These are phyloP conservation scores for Apiospora kogelbergensis DNA, from an alignment of 2,329 filamentous ascomycete genomes.

Conservation along the genomic window DNA sequence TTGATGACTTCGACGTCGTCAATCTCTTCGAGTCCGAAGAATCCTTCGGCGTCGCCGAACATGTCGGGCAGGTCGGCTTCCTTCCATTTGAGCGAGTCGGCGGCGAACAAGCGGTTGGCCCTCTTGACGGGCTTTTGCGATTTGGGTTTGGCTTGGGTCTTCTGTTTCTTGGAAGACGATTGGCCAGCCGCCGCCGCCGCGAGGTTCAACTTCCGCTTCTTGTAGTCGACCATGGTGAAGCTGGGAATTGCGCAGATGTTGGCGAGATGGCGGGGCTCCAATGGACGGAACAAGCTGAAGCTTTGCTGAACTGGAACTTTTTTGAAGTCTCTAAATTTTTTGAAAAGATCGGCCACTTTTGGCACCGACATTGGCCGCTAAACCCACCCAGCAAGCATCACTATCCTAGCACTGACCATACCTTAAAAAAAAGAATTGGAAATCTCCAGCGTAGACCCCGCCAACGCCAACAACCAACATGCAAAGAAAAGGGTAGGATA, in stretches of 20 bases:
- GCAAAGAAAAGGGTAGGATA: not conserved
- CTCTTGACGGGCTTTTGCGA: conserved; percentile 24
- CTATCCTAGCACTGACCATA: conserved; percentile 21
- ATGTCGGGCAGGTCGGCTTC: conserved; percentile 69
- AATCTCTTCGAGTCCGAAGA: conserved; percentile 88
- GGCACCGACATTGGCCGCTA: conserved; percentile 2
- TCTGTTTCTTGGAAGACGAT: conserved; percentile 16
- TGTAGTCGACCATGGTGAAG: conserved; percentile 6
- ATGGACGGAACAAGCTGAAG: not conserved
- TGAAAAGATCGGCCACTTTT: conserved; percentile 4
- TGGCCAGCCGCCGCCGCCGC: not conserved
- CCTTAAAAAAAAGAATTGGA: conserved; percentile 21
- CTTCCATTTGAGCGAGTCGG: conserved; percentile 52
- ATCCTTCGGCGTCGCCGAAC: conserved; percentile 87
- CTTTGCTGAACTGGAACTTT: not conserved
- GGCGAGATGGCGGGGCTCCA: not conserved
- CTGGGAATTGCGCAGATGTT: not conserved
- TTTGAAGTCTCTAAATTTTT: conserved; percentile 3
- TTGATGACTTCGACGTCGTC: conserved; percentile 85
- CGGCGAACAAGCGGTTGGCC: conserved; percentile 24
- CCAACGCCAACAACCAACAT: not conserved
- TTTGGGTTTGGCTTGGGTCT: conserved; percentile 24
- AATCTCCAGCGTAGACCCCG: conserved; percentile 1
- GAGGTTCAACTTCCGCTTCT: conserved; percentile 14
- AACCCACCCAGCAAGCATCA: not conserved